A percentile compares a stretch with the other conserved stretches of the same genome.
These are phyloP conservation scores for Clonostachys rosea DNA, from an alignment of 2,329 filamentous ascomycete species.

Conservation along the genomic window DNA sequence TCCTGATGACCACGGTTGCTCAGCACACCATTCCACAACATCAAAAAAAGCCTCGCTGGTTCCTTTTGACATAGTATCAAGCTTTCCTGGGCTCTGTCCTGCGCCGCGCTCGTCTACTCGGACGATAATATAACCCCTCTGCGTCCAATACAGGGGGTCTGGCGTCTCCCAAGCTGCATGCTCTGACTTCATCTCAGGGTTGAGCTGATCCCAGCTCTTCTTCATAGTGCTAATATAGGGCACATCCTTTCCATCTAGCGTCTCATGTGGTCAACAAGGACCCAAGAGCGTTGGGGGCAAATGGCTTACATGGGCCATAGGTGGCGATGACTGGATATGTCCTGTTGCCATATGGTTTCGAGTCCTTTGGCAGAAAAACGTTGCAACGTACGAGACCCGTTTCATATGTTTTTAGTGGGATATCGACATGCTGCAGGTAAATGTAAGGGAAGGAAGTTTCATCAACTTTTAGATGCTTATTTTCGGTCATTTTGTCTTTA, in stretches of 20 bases:
- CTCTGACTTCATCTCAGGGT: conserved; percentile 43
- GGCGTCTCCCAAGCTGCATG: conserved; percentile 58
- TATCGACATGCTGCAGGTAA: conserved; percentile 22
- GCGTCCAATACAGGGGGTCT: conserved; percentile 51
- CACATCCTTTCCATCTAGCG: conserved; percentile 17
- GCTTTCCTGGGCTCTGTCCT: conserved; percentile 37
- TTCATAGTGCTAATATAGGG: conserved; percentile 16
- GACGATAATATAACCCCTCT: conserved; percentile 47
- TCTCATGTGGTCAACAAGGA: conserved; percentile 50
- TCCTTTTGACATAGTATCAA: conserved; percentile 42
- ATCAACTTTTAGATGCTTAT: too few relatives aligned
- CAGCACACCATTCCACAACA: conserved; percentile 42
- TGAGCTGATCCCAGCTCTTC: conserved; percentile 45
- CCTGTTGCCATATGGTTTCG: conserved; percentile 3
- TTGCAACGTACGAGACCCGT: conserved; percentile 28
- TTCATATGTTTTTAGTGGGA: conserved; percentile 17
- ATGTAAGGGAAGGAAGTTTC: conserved; percentile 30
- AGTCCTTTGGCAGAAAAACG: conserved; percentile 24
- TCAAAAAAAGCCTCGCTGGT: conserved; percentile 44
- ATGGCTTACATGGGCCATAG: conserved; percentile 72
- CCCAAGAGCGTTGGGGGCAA: too few relatives aligned
- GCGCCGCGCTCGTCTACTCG: conserved; percentile 44
- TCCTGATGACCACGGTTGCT: conserved; percentile 37
- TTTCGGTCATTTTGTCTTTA: too few relatives aligned
- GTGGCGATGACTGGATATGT: conserved; percentile 59